Evolutionary conservation across 495 filamentous ascomycete species (phyloP).

Genomic region (Neurospora tetraspora): DNA sequence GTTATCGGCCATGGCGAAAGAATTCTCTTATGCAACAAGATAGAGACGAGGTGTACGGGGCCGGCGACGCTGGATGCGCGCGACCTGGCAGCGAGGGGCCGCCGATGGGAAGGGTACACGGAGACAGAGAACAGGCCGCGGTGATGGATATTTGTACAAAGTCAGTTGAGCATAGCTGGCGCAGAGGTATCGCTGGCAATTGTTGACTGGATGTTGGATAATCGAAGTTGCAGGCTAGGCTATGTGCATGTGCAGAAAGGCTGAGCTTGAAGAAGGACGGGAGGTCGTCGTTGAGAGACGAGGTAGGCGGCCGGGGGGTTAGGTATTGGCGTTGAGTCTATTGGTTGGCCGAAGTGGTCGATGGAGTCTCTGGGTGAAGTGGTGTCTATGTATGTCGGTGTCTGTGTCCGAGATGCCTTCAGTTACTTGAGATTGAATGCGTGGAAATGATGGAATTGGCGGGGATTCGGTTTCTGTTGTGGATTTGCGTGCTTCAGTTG

Average conservation of each 20-base stretch:
- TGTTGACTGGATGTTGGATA: neutral
- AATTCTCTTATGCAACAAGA: neutral
- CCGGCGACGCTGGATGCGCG: neutral
- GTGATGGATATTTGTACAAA: neutral
- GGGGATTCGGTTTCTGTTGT: neutral
- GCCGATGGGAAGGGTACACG: neutral
- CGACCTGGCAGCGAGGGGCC: neutral
- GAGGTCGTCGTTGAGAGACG: neutral
- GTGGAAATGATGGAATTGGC: neutral
- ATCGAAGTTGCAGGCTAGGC: neutral
- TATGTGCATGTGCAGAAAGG: neutral
- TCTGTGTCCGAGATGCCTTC: neutral
- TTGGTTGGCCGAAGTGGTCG: neutral
- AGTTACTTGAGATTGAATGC: neutral
- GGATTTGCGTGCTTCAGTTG: neutral
- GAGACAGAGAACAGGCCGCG: neutral
- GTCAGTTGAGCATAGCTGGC: neutral
- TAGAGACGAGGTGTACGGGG: neutral
- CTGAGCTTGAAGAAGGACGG: neutral
- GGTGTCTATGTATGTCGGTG: neutral
- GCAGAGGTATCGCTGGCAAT: neutral
- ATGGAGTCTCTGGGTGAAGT: neutral
- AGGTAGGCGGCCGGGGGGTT: neutral
- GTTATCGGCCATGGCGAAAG: conserved; percentile 7
- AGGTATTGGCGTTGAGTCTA: neutral